Evolutionary conservation across 257 asterid species (phyloP).

Genomic region (Gynochthodes officinalis): DNA sequence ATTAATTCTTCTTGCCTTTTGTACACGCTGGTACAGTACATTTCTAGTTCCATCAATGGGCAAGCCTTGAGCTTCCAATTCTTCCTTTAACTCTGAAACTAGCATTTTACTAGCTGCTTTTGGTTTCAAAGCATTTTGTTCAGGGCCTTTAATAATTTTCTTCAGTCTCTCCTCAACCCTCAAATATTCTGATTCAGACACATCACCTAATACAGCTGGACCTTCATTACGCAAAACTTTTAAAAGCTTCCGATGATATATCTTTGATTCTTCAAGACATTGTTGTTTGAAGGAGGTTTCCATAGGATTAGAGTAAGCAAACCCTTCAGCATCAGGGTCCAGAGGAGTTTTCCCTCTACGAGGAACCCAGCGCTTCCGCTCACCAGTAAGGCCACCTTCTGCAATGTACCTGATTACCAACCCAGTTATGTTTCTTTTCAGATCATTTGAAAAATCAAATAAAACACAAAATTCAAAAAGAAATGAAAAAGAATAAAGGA

Average conservation of each 20-base stretch:
- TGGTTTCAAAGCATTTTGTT: slow-evolving; percentile 78
- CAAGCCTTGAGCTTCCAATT: slow-evolving; percentile 95
- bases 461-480: neutral
- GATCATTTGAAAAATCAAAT: slow-evolving; percentile 9
- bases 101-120: slow-evolving; percentile 99
- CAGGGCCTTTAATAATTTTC: slow-evolving; percentile 90
- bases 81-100: slow-evolving; percentile 90
- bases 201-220: slow-evolving; percentile 67
- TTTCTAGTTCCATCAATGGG: slow-evolving; percentile 97
- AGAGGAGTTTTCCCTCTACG: slow-evolving; percentile 95
- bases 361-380: slow-evolving; percentile 97
- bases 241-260: slow-evolving; percentile 83
- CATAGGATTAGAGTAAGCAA: slow-evolving; percentile 76
- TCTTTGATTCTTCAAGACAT: slow-evolving; percentile 86
- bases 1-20: slow-evolving; percentile 96
- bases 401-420: slow-evolving; percentile 66
- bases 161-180: slow-evolving; percentile 89
- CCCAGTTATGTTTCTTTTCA: slow-evolving; percentile 27
- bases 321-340: slow-evolving; percentile 96
- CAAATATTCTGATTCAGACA: slow-evolving; percentile 71
- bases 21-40: slow-evolving; percentile 98
- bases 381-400: slow-evolving; percentile 99
- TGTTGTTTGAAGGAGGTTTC: slow-evolving; percentile 95
- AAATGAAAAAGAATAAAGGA: neutral
- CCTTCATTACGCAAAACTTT: slow-evolving; percentile 84